Evolutionary conservation across 148 eudicot genomes (phyloP), one percentile per base, ranked within the genome.

Genomic region (Limonium bicolor): DNA sequence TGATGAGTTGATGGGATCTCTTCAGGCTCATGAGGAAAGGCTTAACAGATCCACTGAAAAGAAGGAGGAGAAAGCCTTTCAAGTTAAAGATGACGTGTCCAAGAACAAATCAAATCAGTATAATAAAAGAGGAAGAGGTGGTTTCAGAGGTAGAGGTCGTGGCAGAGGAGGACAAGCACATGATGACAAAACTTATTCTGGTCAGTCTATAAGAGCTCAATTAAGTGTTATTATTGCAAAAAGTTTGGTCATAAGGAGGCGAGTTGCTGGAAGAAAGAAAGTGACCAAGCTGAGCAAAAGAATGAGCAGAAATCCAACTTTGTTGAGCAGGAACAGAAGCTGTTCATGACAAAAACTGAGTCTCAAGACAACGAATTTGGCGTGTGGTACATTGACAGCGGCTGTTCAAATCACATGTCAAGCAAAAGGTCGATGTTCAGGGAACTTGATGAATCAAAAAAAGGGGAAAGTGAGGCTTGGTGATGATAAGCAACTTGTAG

Each of bases 1-100:
- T 46, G 51, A 46, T 27, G 51, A 27, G 3, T 28, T 46, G 7
- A 27, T 28, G 35, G 20, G 51, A 27, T 46, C 34, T 17, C 11
- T 46, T 5, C 22, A 15, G 20, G 36, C 35, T 46, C 34, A 46
- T 28, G 22, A 46, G 21, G 36, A 27, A 2, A 46, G 51, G 20
- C 6, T 46, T 8, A 46, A 29, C 20, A 46, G 34, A 29, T 27
- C 51, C 5, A 3, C 18, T 5, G 21, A 11, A 29, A 46, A 46
- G 20, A 19, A 6, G 17, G 35, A 46, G 30, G 51, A 46, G 12
- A 46, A 46, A 23, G 20, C 51, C 2, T 46, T 28, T 7, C 18
- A 46, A 7, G 19, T 15, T 1, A 27, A 27, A 19, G 51, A 21
- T 20, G 51, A 46, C n/a, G n/a, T n/a, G n/a, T n/a, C n/a, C n/a